Conservation (phyloP, 352 stramenopile genomes). For the Pythium pyrilobum region DNA sequence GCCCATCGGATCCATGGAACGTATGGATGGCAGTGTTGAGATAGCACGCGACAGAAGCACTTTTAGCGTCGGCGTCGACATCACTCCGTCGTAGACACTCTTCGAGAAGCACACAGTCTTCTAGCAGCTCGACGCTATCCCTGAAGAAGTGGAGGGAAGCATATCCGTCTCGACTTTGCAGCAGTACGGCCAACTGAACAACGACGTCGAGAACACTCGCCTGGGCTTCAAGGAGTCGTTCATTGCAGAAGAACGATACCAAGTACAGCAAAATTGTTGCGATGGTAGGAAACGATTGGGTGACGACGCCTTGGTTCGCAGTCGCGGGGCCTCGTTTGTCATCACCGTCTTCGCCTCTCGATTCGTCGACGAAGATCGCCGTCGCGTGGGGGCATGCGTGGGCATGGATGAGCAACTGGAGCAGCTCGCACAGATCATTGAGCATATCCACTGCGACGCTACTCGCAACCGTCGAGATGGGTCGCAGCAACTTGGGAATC, state of each 20-base stretch:
- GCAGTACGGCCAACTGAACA: slow-evolving; percentile 16
- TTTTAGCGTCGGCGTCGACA: background rate
- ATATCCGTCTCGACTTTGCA: slow-evolving; percentile 18
- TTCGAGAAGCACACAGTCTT: slow-evolving; percentile 27
- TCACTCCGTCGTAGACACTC: slow-evolving; percentile 12
- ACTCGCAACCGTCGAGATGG: slow-evolving; percentile 3
- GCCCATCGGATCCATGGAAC: slow-evolving; percentile 19
- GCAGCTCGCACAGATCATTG: slow-evolving; percentile 18
- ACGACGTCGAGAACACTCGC: slow-evolving; percentile 11
- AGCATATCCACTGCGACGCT: slow-evolving; percentile 11
- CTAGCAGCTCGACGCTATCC: slow-evolving; percentile 20
- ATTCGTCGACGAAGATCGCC: slow-evolving; percentile 18
- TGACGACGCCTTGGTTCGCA: background rate
- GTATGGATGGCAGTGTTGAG: slow-evolving; percentile 26
- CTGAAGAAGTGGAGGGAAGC: slow-evolving; percentile 23
- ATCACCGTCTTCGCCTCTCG: background rate
- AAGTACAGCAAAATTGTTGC: slow-evolving; percentile 24
- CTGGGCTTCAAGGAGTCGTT: slow-evolving; percentile 10
- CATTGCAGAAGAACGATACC: slow-evolving; percentile 23
- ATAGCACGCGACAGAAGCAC: slow-evolving; percentile 20
- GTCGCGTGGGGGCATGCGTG: slow-evolving; percentile 17
- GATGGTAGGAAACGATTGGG: slow-evolving; percentile 21
- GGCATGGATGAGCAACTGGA: slow-evolving; percentile 20
- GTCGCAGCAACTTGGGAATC: slow-evolving; percentile 18
- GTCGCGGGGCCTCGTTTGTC: background rate